Evolutionary conservation across 768 basidiomycete species (phyloP).

Genomic region (Inosperma sp.): DNA sequence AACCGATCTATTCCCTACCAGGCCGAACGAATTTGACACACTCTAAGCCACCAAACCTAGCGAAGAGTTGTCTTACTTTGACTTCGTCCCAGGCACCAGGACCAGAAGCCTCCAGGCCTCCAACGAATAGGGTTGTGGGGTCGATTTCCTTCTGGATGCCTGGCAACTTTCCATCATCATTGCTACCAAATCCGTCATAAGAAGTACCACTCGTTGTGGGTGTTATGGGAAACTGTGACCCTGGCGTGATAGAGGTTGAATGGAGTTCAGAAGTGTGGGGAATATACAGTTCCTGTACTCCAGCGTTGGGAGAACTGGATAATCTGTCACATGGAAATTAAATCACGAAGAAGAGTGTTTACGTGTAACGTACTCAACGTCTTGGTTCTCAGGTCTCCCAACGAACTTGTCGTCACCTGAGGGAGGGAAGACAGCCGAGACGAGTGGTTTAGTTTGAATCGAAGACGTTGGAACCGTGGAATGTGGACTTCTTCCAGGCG

Average conservation of each 20-base stretch:
- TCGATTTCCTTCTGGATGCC: constrained; percentile 45
- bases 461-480: too few relatives aligned
- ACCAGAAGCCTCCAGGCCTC: constrained; percentile 64
- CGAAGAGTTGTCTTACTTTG: constrained; percentile 55
- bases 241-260: constrained; percentile 46
- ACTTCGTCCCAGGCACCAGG: constrained; percentile 66
- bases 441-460: too few relatives aligned
- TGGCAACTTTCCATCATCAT: constrained; percentile 15
- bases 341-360: too few relatives aligned
- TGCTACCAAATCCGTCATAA: constrained; percentile 23
- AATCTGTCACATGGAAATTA: not conserved
- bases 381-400: not conserved
- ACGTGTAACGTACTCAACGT: not conserved
- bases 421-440: not conserved
- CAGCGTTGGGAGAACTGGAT: not conserved
- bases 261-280: constrained; percentile 43
- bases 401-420: not conserved
- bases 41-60: constrained; percentile 60
- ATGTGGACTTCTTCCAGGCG: too few relatives aligned
- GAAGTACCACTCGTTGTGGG: constrained; percentile 38
- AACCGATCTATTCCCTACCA: constrained; percentile 35
- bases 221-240: constrained; percentile 45
- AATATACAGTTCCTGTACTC: constrained; percentile 27
- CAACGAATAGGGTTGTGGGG: constrained; percentile 70
- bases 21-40: constrained; percentile 63